Conservation (phyloP, 169 alveolate species). For the Plasmodium malariae region DNA sequence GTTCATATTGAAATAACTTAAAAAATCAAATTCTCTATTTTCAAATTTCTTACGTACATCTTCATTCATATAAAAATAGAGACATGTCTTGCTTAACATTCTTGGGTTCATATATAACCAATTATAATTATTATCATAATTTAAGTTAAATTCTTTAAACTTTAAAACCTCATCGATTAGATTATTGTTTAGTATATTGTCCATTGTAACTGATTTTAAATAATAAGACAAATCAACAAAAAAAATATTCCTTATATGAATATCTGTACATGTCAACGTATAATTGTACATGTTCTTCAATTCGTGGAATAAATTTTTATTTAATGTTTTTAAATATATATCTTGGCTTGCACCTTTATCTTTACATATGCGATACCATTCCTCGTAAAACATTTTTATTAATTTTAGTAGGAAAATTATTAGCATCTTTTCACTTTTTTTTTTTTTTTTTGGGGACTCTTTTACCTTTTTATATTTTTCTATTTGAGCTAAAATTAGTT, state of each 20-base stretch:
- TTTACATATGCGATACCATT: slow-evolving; percentile 51
- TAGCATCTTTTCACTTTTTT: slow-evolving; percentile 5
- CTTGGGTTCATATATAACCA: slow-evolving; percentile 70
- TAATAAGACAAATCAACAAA: slow-evolving; percentile 61
- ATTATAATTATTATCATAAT: slow-evolving; percentile 34
- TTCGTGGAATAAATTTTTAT: slow-evolving; percentile 50
- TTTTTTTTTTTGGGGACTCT: slow-evolving; percentile 14
- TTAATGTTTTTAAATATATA: slow-evolving; percentile 55
- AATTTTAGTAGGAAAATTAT: slow-evolving; percentile 47
- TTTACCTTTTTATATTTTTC: slow-evolving; percentile 25
- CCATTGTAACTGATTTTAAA: slow-evolving; percentile 27
- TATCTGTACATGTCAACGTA: slow-evolving; percentile 28
- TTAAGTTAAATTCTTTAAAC: slow-evolving; percentile 71
- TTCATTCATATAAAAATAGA: slow-evolving; percentile 49
- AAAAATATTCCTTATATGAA: slow-evolving; percentile 69
- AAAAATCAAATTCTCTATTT: slow-evolving; percentile 13
- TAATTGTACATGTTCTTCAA: slow-evolving; percentile 48
- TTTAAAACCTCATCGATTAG: slow-evolving; percentile 73
- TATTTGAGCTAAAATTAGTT: slow-evolving; percentile 16
- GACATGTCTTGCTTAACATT: slow-evolving; percentile 46
- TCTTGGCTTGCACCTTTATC: slow-evolving; percentile 31
- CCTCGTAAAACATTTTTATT: slow-evolving; percentile 69
- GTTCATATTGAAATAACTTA: slow-evolving; percentile 13
- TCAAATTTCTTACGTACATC: slow-evolving; percentile 31
- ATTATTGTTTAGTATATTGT: slow-evolving; percentile 44